Conservation (phyloP, 1,284 basidiomycete species). For the Rhizoctonia solani region DNA sequence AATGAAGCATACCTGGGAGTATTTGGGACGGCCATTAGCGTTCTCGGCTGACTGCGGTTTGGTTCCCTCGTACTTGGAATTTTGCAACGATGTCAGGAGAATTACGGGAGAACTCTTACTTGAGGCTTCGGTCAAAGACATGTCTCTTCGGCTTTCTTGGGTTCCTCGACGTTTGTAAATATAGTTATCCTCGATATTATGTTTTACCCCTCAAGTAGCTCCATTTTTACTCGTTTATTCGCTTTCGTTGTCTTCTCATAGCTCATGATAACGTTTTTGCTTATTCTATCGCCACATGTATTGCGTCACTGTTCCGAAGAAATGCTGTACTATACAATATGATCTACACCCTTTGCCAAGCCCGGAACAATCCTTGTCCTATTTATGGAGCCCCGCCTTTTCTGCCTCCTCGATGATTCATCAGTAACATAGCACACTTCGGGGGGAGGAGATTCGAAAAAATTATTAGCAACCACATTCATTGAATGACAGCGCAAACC, state of each 20-base stretch:
- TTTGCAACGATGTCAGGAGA: slow-evolving; percentile 5
- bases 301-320: too few relatives aligned
- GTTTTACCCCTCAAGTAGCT: too few relatives aligned
- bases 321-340: too few relatives aligned
- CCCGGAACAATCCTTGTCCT: slow-evolving; percentile 4
- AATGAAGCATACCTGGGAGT: slow-evolving; percentile 28
- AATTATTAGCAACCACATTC: too few relatives aligned
- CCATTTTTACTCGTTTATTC: too few relatives aligned
- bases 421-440: too few relatives aligned
- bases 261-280: background rate
- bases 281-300: background rate
- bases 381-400: slow-evolving; percentile 23
- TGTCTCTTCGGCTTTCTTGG: slow-evolving; percentile 13
- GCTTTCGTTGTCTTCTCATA: too few relatives aligned
- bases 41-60: slow-evolving; percentile 7
- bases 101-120: slow-evolving; percentile 1
- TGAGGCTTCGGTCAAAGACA: slow-evolving; percentile 2
- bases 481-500: too few relatives aligned
- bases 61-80: slow-evolving; percentile 24
- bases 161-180: background rate
- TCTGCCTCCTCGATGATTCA: background rate
- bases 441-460: too few relatives aligned
- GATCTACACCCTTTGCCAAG: too few relatives aligned
- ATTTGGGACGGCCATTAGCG: background rate
- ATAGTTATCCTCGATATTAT: too few relatives aligned